phyloP scores from a whole-genome alignment of 2,329 filamentous ascomycete species.

The Penicillium polonicum region DNA sequence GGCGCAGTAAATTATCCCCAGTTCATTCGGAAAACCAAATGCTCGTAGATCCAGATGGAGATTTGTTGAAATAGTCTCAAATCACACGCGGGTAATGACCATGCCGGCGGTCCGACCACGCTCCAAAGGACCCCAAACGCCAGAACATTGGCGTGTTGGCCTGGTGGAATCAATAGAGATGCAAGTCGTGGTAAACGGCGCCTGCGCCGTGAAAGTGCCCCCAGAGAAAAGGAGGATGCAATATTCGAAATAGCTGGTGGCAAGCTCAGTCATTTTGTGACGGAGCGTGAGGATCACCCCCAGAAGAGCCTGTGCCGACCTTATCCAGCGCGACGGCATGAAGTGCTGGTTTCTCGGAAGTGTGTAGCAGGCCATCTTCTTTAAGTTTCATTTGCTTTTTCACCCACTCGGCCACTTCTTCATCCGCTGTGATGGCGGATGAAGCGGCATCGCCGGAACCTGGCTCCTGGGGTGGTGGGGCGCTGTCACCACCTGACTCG shows the following conservation, averaged over 20 bases:
- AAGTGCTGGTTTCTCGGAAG: constrained; percentile 70
- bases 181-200: constrained; percentile 14
- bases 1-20: background rate
- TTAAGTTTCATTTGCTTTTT: constrained; percentile 66
- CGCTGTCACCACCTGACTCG: constrained; percentile 57
- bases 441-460: constrained; percentile 34
- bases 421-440: constrained; percentile 60
- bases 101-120: background rate
- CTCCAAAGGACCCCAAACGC: background rate
- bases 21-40: background rate
- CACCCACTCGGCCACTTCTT: constrained; percentile 87
- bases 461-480: constrained; percentile 32
- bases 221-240: constrained; percentile 7
- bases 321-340: constrained; percentile 83
- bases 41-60: background rate
- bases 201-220: constrained; percentile 17
- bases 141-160: background rate
- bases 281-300: constrained; percentile 27
- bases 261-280: constrained; percentile 13
- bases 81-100: background rate
- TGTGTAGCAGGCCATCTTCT: constrained; percentile 56
- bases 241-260: background rate
- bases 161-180: background rate
- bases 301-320: constrained; percentile 48
- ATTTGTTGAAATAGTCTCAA: background rate